Evolutionary conservation across 345 rosid species (phyloP), one percentile per base, ranked within the genome.

Genomic region (Populus euphratica): DNA sequence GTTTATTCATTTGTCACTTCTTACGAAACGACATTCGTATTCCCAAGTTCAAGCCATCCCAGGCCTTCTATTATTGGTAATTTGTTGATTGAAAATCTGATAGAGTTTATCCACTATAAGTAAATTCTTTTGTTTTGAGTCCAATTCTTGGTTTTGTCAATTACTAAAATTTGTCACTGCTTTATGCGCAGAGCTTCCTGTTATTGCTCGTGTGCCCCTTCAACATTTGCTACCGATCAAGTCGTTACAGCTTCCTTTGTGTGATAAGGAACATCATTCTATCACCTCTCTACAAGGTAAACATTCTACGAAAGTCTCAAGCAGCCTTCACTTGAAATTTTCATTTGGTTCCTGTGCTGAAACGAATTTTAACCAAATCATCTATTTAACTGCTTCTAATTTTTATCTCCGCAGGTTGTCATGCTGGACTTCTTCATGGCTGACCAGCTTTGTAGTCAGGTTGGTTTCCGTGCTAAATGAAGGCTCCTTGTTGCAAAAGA

Each of bases 381-480:
- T 38, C 43, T 47, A 11, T 74, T 47, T 14, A 68, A 35, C 67
- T 27, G 44, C 27, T 44, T 50, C 41, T 59, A n/a, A 69, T 52
- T 64, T 20, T 8, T 56, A 33, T 78, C 68, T 63, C 35, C 79
- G 75, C 88, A 90, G 94, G 98, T 96, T 75, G 88, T 89, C 73
- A 96, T 96, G 99, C 86, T 96, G 78, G 99, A 96, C 83, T 96
- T 96, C 88, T 96, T 96, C 91, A 94, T 96, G 98, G 99, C 99
- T 67, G 99, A 96, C 83, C 99, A 96, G 72, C 91, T 96, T 66
- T 93, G 97, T 74, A 96, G 99, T 78, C 99, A 94, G 95, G 98
- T 93, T 81, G 29, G 50, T 76, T 73, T 23, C 9, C 4, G 64
- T 23, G 64, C 64, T 9, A 59, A n/a, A 59, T 23, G 23, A 59